These are phyloP conservation scores for Pestalotiopsis sp. DNA, from an alignment of 2,329 filamentous ascomycete genomes.

Conservation along the genomic window DNA sequence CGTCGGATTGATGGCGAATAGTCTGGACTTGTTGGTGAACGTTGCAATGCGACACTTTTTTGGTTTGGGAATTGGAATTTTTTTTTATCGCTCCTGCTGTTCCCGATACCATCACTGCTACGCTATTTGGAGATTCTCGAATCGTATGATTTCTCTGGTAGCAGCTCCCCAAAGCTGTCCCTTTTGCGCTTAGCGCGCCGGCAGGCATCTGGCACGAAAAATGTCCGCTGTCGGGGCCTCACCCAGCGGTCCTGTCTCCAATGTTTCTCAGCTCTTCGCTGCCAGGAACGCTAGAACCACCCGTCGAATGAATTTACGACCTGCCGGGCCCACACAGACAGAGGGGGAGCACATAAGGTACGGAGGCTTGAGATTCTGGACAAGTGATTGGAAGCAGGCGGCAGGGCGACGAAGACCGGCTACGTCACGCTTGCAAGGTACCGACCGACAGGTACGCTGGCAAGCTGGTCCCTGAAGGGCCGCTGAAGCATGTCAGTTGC, in stretches of 20 bases:
- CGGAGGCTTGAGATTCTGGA: not conserved
- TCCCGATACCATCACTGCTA: not conserved
- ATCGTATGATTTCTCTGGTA: conserved; percentile 8
- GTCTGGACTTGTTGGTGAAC: not conserved
- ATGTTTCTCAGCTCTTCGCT: not conserved
- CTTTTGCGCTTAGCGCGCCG: conserved; percentile 1
- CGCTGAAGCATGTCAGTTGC: not conserved
- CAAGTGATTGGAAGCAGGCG: not conserved
- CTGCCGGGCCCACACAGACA: not conserved
- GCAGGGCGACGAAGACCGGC: not conserved
- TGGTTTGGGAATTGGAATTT: not conserved
- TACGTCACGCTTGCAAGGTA: not conserved
- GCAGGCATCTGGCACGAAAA: not conserved
- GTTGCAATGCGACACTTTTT: not conserved
- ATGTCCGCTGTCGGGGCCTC: not conserved
- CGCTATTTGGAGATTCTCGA: conserved; percentile 7
- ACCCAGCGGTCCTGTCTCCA: not conserved
- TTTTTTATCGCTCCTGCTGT: not conserved
- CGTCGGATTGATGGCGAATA: not conserved
- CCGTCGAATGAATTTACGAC: not conserved
- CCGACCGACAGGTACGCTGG: not conserved
- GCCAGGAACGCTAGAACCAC: not conserved
- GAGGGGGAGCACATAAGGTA: not conserved
- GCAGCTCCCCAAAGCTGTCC: not conserved
- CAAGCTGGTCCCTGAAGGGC: not conserved